Conservation (phyloP, 2,329 filamentous ascomycete species). For the Zymoseptoria tritici region DNA sequence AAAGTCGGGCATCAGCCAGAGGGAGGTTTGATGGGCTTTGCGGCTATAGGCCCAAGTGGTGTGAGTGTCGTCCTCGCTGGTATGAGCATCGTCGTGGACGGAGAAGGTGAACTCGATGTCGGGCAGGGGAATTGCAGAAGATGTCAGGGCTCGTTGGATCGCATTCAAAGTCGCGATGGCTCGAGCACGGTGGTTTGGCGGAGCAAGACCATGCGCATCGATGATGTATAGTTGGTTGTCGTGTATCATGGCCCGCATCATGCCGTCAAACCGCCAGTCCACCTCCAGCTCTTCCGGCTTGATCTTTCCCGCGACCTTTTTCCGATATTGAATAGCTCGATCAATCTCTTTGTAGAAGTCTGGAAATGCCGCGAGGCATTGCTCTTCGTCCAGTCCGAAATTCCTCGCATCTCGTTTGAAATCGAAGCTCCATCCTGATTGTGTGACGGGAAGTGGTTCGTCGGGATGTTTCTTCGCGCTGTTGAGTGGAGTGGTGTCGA, state of each 20-base stretch:
- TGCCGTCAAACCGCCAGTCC: conserved; percentile 19
- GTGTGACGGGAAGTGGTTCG: neutral
- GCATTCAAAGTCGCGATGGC: conserved; percentile 36
- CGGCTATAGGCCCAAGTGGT: conserved; percentile 22
- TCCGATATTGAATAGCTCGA: conserved; percentile 20
- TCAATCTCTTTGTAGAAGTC: conserved; percentile 27
- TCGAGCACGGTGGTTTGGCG: conserved; percentile 20
- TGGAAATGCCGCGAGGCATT: conserved; percentile 26
- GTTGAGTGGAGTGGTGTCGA: neutral
- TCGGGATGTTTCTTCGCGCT: neutral
- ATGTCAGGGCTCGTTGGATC: conserved; percentile 40
- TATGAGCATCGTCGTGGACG: conserved; percentile 37
- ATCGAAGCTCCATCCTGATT: conserved; percentile 11
- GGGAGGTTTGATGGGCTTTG: conserved; percentile 28
- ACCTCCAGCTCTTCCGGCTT: conserved; percentile 18
- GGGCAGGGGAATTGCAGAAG: conserved; percentile 34
- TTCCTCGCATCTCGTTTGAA: conserved; percentile 18
- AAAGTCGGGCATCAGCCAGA: conserved; percentile 48
- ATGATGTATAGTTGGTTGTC: conserved; percentile 26
- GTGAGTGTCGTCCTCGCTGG: conserved; percentile 12
- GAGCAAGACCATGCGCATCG: conserved; percentile 18
- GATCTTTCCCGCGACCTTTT: conserved; percentile 14
- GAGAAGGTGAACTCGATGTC: conserved; percentile 40
- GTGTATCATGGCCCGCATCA: conserved; percentile 22
- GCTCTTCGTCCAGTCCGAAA: conserved; percentile 22